Evolutionary conservation across 2,329 filamentous ascomycete species (phyloP).

Genomic region (Byssochlamys sp.): DNA sequence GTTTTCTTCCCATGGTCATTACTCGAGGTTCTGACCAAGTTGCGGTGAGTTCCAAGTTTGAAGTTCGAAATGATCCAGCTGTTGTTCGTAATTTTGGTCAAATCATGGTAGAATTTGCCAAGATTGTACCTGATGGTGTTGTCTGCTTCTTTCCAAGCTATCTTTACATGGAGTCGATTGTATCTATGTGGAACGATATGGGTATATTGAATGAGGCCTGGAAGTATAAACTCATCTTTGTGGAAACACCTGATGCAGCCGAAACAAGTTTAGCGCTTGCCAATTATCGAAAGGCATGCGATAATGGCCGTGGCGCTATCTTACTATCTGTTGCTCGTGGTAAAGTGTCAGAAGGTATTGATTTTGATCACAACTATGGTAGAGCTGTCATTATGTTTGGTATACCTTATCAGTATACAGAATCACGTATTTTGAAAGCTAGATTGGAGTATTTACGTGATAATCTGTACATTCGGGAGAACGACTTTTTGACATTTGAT

Average conservation of each 20-base stretch:
- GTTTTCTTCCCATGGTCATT: slow-evolving; percentile 95
- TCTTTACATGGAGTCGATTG: slow-evolving; percentile 97
- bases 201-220: slow-evolving; percentile 93
- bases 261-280: slow-evolving; percentile 92
- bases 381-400: slow-evolving; percentile 92
- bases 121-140: slow-evolving; percentile 89
- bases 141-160: slow-evolving; percentile 99
- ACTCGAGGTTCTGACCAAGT: slow-evolving; percentile 91
- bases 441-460: slow-evolving; percentile 88
- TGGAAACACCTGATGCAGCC: slow-evolving; percentile 94
- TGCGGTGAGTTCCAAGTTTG: slow-evolving; percentile 83
- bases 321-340: slow-evolving; percentile 90
- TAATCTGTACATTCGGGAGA: slow-evolving; percentile 91
- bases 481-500: slow-evolving; percentile 96
- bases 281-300: slow-evolving; percentile 93
- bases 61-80: slow-evolving; percentile 87
- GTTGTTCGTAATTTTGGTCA: slow-evolving; percentile 97
- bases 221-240: slow-evolving; percentile 97
- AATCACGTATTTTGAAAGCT: slow-evolving; percentile 91
- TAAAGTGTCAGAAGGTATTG: slow-evolving; percentile 94
- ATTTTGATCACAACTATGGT: slow-evolving; percentile 98
- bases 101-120: slow-evolving; percentile 85
- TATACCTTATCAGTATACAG: slow-evolving; percentile 96
- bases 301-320: slow-evolving; percentile 91
- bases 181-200: slow-evolving; percentile 99